Base-by-base conservation (phyloP, 768 basidiomycete species). In the Tylopilus subfusipes region DNA sequence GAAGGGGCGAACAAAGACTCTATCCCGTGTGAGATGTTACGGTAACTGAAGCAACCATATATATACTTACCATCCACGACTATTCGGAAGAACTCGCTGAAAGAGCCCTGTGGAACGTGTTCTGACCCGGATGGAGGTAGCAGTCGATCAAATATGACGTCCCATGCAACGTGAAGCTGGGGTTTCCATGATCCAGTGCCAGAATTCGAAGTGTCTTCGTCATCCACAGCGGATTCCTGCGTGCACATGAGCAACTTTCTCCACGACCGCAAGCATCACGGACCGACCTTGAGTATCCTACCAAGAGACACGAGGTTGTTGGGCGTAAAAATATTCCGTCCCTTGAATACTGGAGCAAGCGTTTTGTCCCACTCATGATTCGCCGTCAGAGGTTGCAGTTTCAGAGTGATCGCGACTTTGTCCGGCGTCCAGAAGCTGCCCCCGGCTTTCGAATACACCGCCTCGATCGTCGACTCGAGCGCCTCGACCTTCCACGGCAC, bases 111-210 rank as follows among this genome's bases (percentile, higher is more conserved):
- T 5, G 60, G 52, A 31, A 22, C 54, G 16, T 65, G 64, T 45
- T 63, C 58, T 30, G 73, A 69, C 57, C 74, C 71, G 2, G 76
- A 69, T 19, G 71, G 69, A 13, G 83, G 79, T 51, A 95, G 79
- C 48, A 93, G 82, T 45, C 78, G 78, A 57, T 94, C 87, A 31
- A 98, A 73, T 45, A 98, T 80, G 54, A 85, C 74, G 56, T 85
- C 82, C 96, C 96, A 99, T 22, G 86, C 90, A 68, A 91, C 94
- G 67, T 97, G 96, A 40, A 95, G 76, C 65, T 93, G 86, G 52
- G 94, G 86, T 68, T 90, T 95, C 93, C 94, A 93, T 14, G 81
- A 70, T 33, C 82, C 81, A 33, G 78, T 71, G 12, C 77, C 75
- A 2, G 78, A 71, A 54, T 84, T 83, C 12, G 77, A 65, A 2